Conservation (phyloP, 108 stramenopile species). For the Seminavis robusta region DNA sequence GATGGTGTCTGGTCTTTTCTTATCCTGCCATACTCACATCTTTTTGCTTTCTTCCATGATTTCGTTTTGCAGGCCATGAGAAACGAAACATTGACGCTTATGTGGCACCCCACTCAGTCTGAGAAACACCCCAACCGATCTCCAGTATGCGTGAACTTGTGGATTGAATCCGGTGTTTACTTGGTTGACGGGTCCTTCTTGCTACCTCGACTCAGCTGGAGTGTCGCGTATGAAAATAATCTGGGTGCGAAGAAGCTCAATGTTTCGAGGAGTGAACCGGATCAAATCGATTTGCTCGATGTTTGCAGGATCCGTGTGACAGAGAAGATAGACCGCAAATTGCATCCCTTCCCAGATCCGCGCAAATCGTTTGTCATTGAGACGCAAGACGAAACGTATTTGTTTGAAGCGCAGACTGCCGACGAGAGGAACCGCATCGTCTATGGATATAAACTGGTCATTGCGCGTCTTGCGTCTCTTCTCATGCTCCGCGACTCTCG, state of each 20-base stretch:
- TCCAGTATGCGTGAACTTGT: slow-evolving; percentile 35
- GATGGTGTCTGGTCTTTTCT: not conserved
- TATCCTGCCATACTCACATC: not conserved
- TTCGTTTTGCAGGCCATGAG: slow-evolving; percentile 21
- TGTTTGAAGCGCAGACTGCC: slow-evolving; percentile 45
- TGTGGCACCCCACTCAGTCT: slow-evolving; percentile 46
- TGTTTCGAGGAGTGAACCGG: not conserved
- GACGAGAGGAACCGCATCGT: slow-evolving; percentile 46
- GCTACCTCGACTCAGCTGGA: slow-evolving; percentile 50
- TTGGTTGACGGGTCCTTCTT: slow-evolving; percentile 44
- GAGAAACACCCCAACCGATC: slow-evolving; percentile 10
- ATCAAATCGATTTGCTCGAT: slow-evolving; percentile 50
- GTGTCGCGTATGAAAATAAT: slow-evolving; percentile 24
- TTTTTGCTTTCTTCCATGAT: not conserved
- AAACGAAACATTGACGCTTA: slow-evolving; percentile 31
- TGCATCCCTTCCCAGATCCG: slow-evolving; percentile 37
- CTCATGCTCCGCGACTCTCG: slow-evolving; percentile 47
- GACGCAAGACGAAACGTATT: slow-evolving; percentile 21
- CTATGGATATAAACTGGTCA: slow-evolving; percentile 46
- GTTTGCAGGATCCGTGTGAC: slow-evolving; percentile 41
- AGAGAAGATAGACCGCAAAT: slow-evolving; percentile 27
- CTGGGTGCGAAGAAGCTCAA: not conserved
- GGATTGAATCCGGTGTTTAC: slow-evolving; percentile 52
- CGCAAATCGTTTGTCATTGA: slow-evolving; percentile 37
- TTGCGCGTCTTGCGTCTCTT: slow-evolving; percentile 59